Conservation (phyloP, 139 green algal genomes). For the Trebouxia sp. region DNA sequence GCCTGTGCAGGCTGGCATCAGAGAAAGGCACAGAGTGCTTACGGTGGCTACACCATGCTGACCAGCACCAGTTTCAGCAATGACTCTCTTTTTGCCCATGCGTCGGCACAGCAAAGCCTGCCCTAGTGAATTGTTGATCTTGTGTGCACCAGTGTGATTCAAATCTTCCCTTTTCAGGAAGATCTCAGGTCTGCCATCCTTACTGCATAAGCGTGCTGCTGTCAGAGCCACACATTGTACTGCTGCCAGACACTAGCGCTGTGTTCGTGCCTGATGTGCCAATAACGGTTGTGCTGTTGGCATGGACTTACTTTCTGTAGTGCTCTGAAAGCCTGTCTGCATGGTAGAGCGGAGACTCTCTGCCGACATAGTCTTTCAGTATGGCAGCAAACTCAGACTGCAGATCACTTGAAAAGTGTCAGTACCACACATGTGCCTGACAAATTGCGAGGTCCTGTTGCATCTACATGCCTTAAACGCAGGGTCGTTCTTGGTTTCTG, state of each 20-base stretch:
- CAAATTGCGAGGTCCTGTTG: not conserved
- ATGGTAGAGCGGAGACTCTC: constrained; percentile 92
- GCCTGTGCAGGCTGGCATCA: not conserved
- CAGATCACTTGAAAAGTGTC: not conserved
- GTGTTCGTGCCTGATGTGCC: not conserved
- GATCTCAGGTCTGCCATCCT: constrained; percentile 80
- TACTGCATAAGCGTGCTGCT: constrained; percentile 27
- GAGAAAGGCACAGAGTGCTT: constrained; percentile 27
- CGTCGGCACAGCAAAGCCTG: constrained; percentile 92
- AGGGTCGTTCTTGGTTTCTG: constrained; percentile 63
- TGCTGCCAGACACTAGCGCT: not conserved
- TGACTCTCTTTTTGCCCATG: constrained; percentile 96
- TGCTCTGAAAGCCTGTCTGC: constrained; percentile 89
- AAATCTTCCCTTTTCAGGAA: constrained; percentile 99
- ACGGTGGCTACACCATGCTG: constrained; percentile 98
- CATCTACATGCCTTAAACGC: constrained; percentile 65
- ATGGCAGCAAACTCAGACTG: constrained; percentile 86
- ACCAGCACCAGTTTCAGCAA: constrained; percentile 97
- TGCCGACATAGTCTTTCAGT: constrained; percentile 96
- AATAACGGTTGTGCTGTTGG: not conserved
- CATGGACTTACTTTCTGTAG: constrained; percentile 60
- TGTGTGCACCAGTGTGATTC: constrained; percentile 99
- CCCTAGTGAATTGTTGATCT: constrained; percentile 99
- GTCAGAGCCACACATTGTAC: not conserved
- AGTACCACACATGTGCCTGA: not conserved